Base-by-base conservation (phyloP, 768 basidiomycete genomes). In the Mycena olivaceomarginata region DNA sequence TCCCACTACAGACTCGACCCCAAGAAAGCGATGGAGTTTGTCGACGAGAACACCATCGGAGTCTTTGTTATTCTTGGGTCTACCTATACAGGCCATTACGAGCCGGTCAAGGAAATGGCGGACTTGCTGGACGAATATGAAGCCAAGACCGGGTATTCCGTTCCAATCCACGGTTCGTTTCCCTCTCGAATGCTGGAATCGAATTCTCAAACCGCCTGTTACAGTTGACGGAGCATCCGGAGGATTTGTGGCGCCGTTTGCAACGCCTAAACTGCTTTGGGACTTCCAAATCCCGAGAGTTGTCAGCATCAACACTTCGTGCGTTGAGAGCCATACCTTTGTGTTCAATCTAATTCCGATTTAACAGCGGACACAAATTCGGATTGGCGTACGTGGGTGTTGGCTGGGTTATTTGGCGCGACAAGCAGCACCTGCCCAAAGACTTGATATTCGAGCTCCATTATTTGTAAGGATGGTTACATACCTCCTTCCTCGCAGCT, bases 31-130 rank as follows among this genome's bases (percentile, higher is more conserved):
- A 91, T 94, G 86, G 86, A 94, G 70, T 90, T 85, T 66, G 89
- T 94, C 13, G 94, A 95, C 80, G 94, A 95, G 84, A 94, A 94
- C 84, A 94, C 93, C 13, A 94, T 95, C 75, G 93, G 93, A 31
- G 86, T 95, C 20, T 94, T 91, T 79, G 90, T 91, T 10, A 51
- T 37, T 68, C 75, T 72, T 43, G 76, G 75, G 86, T 87, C 88
- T 68, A 90, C 89, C 4, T 95, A 94, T 82, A 94, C 94, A 18
- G 94, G 94, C 1, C 90, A 91, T 77, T 91, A 90, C 81, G 97
- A 98, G 81, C 93, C 94, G 15, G 97, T 98, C 43, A 91, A 95
- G 83, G 95, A 94, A 83, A 95, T 98, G 93, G 88, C 94, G 1
- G 92, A 93, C 56, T 89, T 95, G 12, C 87, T 94, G 59, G 93